Conservation (phyloP, 202 grass and related monocot genomes). For the Zoysia matrella region DNA sequence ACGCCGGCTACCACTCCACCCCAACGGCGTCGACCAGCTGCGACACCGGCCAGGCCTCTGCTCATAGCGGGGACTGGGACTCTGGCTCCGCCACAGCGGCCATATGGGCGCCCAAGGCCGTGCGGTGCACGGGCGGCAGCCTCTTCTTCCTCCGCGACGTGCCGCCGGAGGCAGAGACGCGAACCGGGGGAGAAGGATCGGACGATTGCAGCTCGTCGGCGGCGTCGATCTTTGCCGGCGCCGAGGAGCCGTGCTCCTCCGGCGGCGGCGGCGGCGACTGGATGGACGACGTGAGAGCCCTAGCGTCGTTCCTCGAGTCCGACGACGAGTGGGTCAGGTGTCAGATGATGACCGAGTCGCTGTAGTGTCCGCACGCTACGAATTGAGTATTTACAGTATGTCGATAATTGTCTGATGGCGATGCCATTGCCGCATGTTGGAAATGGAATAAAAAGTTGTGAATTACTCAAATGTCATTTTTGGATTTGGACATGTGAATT, state of each 20-base stretch:
- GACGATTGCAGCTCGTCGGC: slow-evolving; percentile 50
- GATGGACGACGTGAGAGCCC: slow-evolving; percentile 63
- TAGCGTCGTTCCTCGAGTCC: slow-evolving; percentile 68
- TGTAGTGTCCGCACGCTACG: too few relatives aligned
- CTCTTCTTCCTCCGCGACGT: slow-evolving; percentile 45
- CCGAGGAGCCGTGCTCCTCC: slow-evolving; percentile 35
- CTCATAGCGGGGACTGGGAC: background rate
- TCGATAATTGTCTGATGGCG: too few relatives aligned
- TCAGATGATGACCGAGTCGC: slow-evolving; percentile 24
- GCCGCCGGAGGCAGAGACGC: background rate
- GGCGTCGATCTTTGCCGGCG: slow-evolving; percentile 40
- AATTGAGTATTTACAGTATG: too few relatives aligned
- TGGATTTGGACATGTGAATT: too few relatives aligned
- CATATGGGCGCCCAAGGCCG: slow-evolving; percentile 69
- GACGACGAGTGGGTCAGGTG: slow-evolving; percentile 56
- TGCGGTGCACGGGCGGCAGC: slow-evolving; percentile 58
- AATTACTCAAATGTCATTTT: too few relatives aligned
- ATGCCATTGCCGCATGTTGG: too few relatives aligned
- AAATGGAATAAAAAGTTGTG: too few relatives aligned
- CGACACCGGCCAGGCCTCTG: background rate
- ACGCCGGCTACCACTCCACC: background rate
- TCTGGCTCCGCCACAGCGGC: background rate
- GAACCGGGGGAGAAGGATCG: background rate
- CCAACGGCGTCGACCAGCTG: slow-evolving; percentile 9
- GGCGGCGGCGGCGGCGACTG: slow-evolving; percentile 35